These are phyloP conservation scores for Leavenworthia alabamica DNA, from an alignment of 345 rosid genomes.

Conservation along the genomic window DNA sequence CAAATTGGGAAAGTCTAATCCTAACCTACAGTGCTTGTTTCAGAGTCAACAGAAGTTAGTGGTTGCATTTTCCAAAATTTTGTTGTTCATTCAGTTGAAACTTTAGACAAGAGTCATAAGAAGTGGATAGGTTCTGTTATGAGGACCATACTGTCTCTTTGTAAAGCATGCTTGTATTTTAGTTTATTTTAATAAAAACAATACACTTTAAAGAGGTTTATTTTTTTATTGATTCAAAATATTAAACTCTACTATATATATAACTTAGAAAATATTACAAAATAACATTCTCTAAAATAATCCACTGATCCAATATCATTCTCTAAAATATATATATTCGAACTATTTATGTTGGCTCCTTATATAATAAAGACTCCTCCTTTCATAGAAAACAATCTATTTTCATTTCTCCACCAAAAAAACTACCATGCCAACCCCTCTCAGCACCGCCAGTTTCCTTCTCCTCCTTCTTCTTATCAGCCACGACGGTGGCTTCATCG, in stretches of 20 bases:
- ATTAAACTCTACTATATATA: neutral
- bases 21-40: slow-evolving; percentile 8
- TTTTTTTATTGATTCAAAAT: neutral
- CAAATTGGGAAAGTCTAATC: slow-evolving; percentile 1
- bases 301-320: neutral
- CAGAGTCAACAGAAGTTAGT: neutral
- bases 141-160: neutral
- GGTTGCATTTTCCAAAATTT: neutral
- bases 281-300: neutral
- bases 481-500: slow-evolving; percentile 3
- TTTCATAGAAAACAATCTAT: neutral
- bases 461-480: slow-evolving; percentile 12
- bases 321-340: neutral
- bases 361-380: slow-evolving; percentile 18
- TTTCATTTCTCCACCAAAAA: slow-evolving; percentile 1
- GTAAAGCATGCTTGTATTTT: neutral
- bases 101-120: neutral
- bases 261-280: neutral
- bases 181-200: neutral
- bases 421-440: slow-evolving; percentile 17
- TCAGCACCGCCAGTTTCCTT: slow-evolving; percentile 14
- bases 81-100: neutral
- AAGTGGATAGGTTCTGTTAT: neutral
- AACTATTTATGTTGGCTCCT: neutral
- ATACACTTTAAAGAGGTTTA: neutral